phyloP scores from a whole-genome alignment of 129 eudicot species.

The Pulicaria dysenterica region DNA sequence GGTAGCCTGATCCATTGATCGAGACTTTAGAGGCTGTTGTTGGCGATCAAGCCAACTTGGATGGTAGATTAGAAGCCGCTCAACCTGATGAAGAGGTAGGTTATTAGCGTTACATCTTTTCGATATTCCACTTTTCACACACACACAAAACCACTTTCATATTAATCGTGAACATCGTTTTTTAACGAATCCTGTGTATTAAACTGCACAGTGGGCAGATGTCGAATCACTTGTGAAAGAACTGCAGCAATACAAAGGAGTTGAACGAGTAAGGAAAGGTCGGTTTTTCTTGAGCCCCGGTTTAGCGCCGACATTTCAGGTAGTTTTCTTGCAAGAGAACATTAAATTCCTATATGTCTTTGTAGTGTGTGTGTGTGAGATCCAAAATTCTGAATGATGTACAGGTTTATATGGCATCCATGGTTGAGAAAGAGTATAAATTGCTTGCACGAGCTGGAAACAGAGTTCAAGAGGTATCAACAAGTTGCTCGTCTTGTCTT shows the following conservation, averaged over 20 bases:
- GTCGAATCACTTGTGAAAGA: slow-evolving; percentile 83
- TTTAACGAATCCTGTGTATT: background rate
- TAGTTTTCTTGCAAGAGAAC: slow-evolving; percentile 28
- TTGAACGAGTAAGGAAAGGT: slow-evolving; percentile 74
- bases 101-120: slow-evolving; percentile 19
- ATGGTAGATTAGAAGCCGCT: slow-evolving; percentile 59
- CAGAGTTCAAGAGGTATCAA: slow-evolving; percentile 86
- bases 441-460: slow-evolving; percentile 93
- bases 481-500: background rate
- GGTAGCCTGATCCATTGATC: slow-evolving; percentile 88
- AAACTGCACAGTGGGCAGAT: slow-evolving; percentile 67
- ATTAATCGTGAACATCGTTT: background rate
- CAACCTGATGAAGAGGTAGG: slow-evolving; percentile 88
- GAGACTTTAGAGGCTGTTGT: slow-evolving; percentile 78
- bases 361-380: background rate
- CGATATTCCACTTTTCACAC: background rate
- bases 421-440: slow-evolving; percentile 83
- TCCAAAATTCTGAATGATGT: slow-evolving; percentile 15
- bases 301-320: slow-evolving; percentile 97
- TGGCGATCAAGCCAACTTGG: slow-evolving; percentile 54
- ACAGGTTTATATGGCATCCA: slow-evolving; percentile 94
- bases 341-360: background rate
- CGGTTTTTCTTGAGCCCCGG: slow-evolving; percentile 87
- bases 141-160: background rate
- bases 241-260: slow-evolving; percentile 62